Evolutionary conservation across 805 yeast genomes (phyloP).

Genomic region (Cyberlindnera euphorbiiphila): DNA sequence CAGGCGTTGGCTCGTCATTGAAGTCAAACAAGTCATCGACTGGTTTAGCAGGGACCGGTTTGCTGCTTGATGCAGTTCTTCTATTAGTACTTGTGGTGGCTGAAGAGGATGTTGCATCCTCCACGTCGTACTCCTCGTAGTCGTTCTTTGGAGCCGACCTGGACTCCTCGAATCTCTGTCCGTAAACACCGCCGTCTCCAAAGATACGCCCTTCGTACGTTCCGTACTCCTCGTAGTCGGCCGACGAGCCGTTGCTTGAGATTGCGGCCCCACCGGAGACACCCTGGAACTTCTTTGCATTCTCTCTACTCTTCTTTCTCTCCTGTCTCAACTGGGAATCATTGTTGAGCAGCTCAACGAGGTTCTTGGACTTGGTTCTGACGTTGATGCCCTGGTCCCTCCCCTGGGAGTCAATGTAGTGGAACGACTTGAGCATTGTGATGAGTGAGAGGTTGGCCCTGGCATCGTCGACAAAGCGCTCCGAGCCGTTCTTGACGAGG

Average conservation of each 20-base stretch:
- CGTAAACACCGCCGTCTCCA: slow-evolving; percentile 71
- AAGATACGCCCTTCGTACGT: slow-evolving; percentile 48
- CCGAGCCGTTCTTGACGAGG: slow-evolving; percentile 87
- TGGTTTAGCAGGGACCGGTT: slow-evolving; percentile 30
- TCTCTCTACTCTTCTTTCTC: slow-evolving; percentile 85
- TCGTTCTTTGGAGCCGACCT: slow-evolving; percentile 43
- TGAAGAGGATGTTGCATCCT: slow-evolving; percentile 24
- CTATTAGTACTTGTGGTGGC: slow-evolving; percentile 25
- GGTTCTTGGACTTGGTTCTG: slow-evolving; percentile 81
- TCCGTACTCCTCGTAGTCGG: slow-evolving; percentile 47
- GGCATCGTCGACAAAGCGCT: slow-evolving; percentile 92
- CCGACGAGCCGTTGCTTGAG: slow-evolving; percentile 24
- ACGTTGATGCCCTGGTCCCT: slow-evolving; percentile 96
- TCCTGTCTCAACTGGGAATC: slow-evolving; percentile 75
- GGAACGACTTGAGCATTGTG: slow-evolving; percentile 88
- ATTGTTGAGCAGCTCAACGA: slow-evolving; percentile 68
- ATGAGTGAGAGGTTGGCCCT: slow-evolving; percentile 77
- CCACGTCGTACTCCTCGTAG: slow-evolving; percentile 63
- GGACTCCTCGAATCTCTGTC: slow-evolving; percentile 59
- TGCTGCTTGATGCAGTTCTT: slow-evolving; percentile 30
- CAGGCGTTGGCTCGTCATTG: slow-evolving; percentile 27
- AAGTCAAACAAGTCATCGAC: slow-evolving; percentile 47
- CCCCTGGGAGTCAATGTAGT: slow-evolving; percentile 89
- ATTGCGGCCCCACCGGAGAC: slow-evolving; percentile 57
- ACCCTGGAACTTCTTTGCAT: slow-evolving; percentile 79